Evolutionary conservation across 257 asterid species (phyloP).

Genomic region (Handroanthus guayacan): DNA sequence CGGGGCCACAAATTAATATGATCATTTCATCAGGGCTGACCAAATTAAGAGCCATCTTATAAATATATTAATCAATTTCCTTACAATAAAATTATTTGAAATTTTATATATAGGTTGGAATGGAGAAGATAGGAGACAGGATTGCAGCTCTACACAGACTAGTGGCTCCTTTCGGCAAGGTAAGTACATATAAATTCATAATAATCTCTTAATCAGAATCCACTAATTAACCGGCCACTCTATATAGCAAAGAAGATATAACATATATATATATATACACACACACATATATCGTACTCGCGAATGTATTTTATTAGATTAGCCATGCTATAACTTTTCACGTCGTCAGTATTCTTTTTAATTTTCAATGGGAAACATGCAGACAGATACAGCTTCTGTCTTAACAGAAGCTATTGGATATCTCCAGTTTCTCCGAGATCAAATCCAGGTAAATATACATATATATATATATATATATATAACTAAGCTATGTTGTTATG

Average conservation of each 20-base stretch:
- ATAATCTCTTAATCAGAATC: slow-evolving; percentile 8
- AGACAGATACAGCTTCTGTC: slow-evolving; percentile 34
- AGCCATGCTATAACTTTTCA: neutral
- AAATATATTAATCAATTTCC: too few species aligned
- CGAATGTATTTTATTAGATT: neutral
- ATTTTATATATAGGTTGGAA: slow-evolving; percentile 11
- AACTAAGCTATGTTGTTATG: neutral
- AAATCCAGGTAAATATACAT: slow-evolving; percentile 17
- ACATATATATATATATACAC: neutral
- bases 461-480: neutral
- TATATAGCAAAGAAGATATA: neutral
- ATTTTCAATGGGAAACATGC: slow-evolving; percentile 16
- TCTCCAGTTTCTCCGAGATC: slow-evolving; percentile 29
- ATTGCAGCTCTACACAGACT: slow-evolving; percentile 38
- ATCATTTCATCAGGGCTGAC: too few species aligned
- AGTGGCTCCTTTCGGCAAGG: slow-evolving; percentile 40
- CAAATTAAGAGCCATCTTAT: too few species aligned
- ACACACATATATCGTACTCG: neutral
- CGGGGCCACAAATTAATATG: too few species aligned
- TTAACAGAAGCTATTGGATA: slow-evolving; percentile 31
- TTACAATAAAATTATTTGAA: too few species aligned
- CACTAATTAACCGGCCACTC: slow-evolving; percentile 6
- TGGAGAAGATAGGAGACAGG: slow-evolving; percentile 39
- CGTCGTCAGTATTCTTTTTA: neutral
- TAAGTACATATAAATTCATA: neutral